A percentile compares a stretch with the other conserved stretches of the same genome.
phyloP scores from a whole-genome alignment of 2,329 filamentous ascomycete genomes.

The Alternaria longipes region DNA sequence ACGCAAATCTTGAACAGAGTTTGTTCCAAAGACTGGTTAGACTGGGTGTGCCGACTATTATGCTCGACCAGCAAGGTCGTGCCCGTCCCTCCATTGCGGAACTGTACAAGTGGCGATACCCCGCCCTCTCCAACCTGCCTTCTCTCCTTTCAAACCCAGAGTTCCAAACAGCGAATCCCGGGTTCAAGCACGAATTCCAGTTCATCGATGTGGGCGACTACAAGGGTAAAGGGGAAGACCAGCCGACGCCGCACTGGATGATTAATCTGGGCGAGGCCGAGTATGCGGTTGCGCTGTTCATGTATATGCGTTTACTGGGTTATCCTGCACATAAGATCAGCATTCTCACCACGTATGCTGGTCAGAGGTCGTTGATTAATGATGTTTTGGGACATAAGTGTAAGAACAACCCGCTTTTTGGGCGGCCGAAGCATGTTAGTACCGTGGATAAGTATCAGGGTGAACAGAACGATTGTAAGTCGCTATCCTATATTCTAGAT shows the following conservation, averaged over 20 bases:
- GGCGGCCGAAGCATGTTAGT: slow-evolving; percentile 85
- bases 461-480: slow-evolving; percentile 96
- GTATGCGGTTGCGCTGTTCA: slow-evolving; percentile 92
- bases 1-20: slow-evolving; percentile 94
- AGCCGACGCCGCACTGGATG: slow-evolving; percentile 92
- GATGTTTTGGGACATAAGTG: slow-evolving; percentile 89
- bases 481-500: neutral
- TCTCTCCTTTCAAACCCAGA: slow-evolving; percentile 73
- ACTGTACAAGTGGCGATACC: slow-evolving; percentile 94
- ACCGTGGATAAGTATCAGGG: slow-evolving; percentile 99
- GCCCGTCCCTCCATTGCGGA: slow-evolving; percentile 86
- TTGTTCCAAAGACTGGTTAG: slow-evolving; percentile 91
- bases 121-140: slow-evolving; percentile 79
- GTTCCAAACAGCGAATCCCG: slow-evolving; percentile 85
- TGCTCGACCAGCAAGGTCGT: slow-evolving; percentile 91
- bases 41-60: slow-evolving; percentile 89
- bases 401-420: slow-evolving; percentile 83
- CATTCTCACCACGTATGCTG: slow-evolving; percentile 93
- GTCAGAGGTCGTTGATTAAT: slow-evolving; percentile 85
- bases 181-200: slow-evolving; percentile 93
- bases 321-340: slow-evolving; percentile 86
- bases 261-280: slow-evolving; percentile 97
- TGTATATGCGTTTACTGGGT: slow-evolving; percentile 96
- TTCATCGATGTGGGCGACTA: slow-evolving; percentile 97
- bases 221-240: slow-evolving; percentile 85